Conservation (phyloP, 257 asterid species). For the Solanum megistacrolobum region DNA sequence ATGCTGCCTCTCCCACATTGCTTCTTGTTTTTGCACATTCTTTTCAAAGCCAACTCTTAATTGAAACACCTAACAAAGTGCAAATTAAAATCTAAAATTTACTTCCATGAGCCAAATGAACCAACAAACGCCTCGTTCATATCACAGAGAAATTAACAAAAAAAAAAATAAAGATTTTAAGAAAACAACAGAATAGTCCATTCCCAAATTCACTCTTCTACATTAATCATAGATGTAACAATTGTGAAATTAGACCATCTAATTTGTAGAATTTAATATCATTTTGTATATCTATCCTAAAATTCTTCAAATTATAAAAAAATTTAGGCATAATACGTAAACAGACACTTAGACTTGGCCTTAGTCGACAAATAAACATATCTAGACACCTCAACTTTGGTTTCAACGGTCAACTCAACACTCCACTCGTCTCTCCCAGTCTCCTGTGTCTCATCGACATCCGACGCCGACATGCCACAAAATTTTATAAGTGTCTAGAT, state of each 20-base stretch:
- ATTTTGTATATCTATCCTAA: neutral
- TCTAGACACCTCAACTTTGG: neutral
- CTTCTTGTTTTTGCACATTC: slow-evolving; percentile 63
- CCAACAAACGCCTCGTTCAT: neutral
- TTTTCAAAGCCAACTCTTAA: slow-evolving; percentile 65
- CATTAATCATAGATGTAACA: neutral
- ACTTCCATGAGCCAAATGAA: neutral
- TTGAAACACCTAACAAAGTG: slow-evolving; percentile 60
- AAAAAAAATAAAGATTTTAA: neutral
- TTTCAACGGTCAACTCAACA: neutral
- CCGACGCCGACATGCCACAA: neutral
- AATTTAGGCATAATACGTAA: neutral
- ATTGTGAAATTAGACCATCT: neutral
- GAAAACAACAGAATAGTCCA: neutral
- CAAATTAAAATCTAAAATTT: neutral
- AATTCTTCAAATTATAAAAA: neutral
- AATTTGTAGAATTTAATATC: neutral
- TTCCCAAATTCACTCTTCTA: neutral
- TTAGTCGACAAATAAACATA: neutral
- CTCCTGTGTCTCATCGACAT: neutral
- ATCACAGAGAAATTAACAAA: neutral
- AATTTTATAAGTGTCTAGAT: neutral
- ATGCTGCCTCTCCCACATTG: slow-evolving; percentile 97
- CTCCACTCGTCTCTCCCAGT: neutral
- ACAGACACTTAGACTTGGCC: neutral